Base-by-base conservation (phyloP, 129 eudicot species). In the Flaveria trinervia region DNA sequence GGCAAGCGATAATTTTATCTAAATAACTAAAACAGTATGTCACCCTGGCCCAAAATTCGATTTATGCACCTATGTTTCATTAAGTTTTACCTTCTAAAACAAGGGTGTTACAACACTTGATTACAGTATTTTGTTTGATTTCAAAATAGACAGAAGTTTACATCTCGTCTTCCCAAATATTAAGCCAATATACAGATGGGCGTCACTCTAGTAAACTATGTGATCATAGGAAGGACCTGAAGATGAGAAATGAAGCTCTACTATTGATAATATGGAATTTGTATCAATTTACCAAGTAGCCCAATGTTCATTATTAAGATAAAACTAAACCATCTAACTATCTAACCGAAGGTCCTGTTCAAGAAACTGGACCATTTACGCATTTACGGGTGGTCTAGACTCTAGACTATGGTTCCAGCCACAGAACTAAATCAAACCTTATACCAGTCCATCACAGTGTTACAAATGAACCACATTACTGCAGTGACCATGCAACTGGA, bases 401-500 rank as follows among this genome's bases (percentile, higher is more conserved):
- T 36, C 41, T 36, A 36, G 41, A 36, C 41, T 36, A 36, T 36
- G 41, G 41, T 36, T 33, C 39, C 39, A 33, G 39, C 39, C 39
- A 36, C 77, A 1, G 39, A 41, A 41, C 45, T 14, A 62, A 61
- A 75, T 11, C 25, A 62, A 75, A 62, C 50, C 20, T 36, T 48
- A 44, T 45, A 33, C 54, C 70, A 14, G 49, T 70, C 5, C 50
- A 55, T 77, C 28, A 22, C 57, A 56, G 45, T 26, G 17, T 23
- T 61, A 26, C 17, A 66, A 46, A 72, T 7, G 51, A 15, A 48
- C 17, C 41, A 28, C 72, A 70, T 70, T 61, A 22, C n/a, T 11
- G 36, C 36, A 54, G 11, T 79, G 70, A 52, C 39, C 77, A 77
- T 44, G 70, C 28, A 15, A 36, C 81, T 69, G 70, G 43, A 59